A percentile compares a stretch with the other conserved stretches of the same genome.
These are phyloP conservation scores for Rhizopogon vesiculosus DNA, from an alignment of 768 basidiomycete species.

Conservation along the genomic window DNA sequence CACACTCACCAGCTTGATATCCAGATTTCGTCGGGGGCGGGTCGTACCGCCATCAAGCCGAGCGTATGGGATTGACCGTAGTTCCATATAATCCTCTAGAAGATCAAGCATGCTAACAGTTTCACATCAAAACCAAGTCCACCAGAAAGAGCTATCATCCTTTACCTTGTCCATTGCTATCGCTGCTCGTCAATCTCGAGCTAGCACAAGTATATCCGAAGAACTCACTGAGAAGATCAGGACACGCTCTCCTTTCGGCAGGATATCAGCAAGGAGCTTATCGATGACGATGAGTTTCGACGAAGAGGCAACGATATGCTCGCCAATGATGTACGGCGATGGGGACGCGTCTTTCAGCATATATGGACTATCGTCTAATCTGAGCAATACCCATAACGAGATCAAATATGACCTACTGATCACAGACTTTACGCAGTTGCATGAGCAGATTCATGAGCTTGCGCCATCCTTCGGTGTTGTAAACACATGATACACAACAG, in stretches of 20 bases:
- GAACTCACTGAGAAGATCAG: slow-evolving; percentile 61
- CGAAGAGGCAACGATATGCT: slow-evolving; percentile 52
- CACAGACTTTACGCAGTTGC: slow-evolving; percentile 67
- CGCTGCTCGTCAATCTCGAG: slow-evolving; percentile 8
- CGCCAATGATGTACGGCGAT: slow-evolving; percentile 44
- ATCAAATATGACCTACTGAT: slow-evolving; percentile 41
- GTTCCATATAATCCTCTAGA: slow-evolving; percentile 60
- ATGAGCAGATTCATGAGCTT: slow-evolving; percentile 65
- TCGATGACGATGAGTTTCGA: slow-evolving; percentile 55
- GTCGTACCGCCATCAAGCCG: slow-evolving; percentile 53
- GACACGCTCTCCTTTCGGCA: slow-evolving; percentile 58
- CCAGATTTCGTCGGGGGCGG: slow-evolving; percentile 50
- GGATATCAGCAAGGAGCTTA: slow-evolving; percentile 50
- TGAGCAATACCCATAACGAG: slow-evolving; percentile 1
- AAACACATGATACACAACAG: background rate
- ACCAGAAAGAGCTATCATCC: background rate
- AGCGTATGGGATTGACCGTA: slow-evolving; percentile 55
- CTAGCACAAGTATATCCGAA: background rate
- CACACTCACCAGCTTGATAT: slow-evolving; percentile 48
- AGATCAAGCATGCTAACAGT: slow-evolving; percentile 56
- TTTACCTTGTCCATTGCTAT: slow-evolving; percentile 56
- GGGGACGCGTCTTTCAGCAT: slow-evolving; percentile 46
- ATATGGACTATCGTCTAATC: slow-evolving; percentile 40
- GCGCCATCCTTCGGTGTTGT: slow-evolving; percentile 36
- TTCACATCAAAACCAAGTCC: background rate